These are phyloP conservation scores for Pleoardoris graminearum DNA, from an alignment of 2,329 filamentous ascomycete species.

Conservation along the genomic window DNA sequence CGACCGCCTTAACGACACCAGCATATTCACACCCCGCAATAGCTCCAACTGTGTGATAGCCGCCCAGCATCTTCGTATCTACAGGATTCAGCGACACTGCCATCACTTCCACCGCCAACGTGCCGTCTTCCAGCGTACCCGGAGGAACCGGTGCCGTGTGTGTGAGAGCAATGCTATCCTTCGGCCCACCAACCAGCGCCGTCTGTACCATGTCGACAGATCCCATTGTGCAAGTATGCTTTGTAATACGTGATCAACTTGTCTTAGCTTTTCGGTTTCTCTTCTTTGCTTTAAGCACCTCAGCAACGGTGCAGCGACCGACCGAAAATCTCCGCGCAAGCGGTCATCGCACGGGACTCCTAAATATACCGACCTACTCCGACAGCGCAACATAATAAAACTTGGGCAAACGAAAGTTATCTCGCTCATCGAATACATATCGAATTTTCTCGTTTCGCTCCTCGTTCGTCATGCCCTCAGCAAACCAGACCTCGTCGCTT, in stretches of 20 bases:
- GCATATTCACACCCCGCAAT: constrained; percentile 13
- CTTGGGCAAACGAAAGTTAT: too few relatives aligned
- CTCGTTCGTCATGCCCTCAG: constrained; percentile 4
- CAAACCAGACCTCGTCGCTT: constrained; percentile 6
- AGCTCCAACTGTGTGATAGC: constrained; percentile 12
- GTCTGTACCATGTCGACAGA: constrained; percentile 7
- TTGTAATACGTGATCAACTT: too few relatives aligned
- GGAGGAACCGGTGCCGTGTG: constrained; percentile 8
- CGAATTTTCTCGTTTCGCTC: too few relatives aligned
- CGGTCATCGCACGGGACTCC: too few relatives aligned
- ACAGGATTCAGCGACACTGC: constrained; percentile 29
- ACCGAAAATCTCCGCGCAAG: too few relatives aligned
- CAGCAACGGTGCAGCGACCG: too few relatives aligned
- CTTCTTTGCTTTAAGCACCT: neutral
- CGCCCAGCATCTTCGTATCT: constrained; percentile 25
- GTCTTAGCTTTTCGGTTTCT: too few relatives aligned
- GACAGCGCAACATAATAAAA: too few relatives aligned
- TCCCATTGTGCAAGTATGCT: constrained; percentile 9
- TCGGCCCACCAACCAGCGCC: constrained; percentile 7
- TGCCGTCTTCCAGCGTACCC: constrained; percentile 7
- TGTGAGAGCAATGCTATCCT: constrained; percentile 5
- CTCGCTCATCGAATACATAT: too few relatives aligned
- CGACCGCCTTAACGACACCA: constrained; percentile 8
- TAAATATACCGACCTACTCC: too few relatives aligned
- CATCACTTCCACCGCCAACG: constrained; percentile 2